These are phyloP conservation scores for Hypoxylon lienhwacheense DNA, from an alignment of 495 filamentous ascomycete genomes.

Conservation along the genomic window DNA sequence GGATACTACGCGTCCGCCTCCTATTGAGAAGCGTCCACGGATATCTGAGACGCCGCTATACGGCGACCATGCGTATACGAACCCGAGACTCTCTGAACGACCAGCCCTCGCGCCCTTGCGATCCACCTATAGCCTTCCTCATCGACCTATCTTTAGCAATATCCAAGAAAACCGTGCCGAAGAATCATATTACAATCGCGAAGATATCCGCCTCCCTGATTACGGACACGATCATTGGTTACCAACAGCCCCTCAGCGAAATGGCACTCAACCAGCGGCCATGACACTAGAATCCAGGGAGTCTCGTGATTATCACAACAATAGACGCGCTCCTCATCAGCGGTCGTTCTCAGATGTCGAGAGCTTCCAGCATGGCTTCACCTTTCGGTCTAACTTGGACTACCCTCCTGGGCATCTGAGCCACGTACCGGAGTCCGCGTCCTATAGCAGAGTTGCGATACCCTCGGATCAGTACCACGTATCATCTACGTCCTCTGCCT, in stretches of 20 bases:
- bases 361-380: constrained; percentile 1
- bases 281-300: background rate
- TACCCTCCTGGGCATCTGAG: background rate
- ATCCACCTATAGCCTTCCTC: constrained; percentile 16
- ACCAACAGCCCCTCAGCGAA: constrained; percentile 9
- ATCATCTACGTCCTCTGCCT: background rate
- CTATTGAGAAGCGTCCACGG: constrained; percentile 38
- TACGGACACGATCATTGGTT: constrained; percentile 22
- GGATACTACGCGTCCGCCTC: constrained; percentile 7
- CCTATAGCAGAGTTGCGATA: constrained; percentile 5
- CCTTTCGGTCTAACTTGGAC: constrained; percentile 5
- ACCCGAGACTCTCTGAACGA: constrained; percentile 3
- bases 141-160: constrained; percentile 28
- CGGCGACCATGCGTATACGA: constrained; percentile 8
- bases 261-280: constrained; percentile 1
- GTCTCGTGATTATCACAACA: constrained; percentile 3
- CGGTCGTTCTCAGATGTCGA: constrained; percentile 16
- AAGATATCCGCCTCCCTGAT: background rate
- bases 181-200: constrained; percentile 14
- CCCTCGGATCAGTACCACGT: background rate
- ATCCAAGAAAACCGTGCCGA: constrained; percentile 30
- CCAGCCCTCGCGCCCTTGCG: constrained; percentile 13
- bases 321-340: constrained; percentile 9
- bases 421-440: background rate
- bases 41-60: constrained; percentile 16